Conservation (phyloP, 345 rosid species). For the Abelmoschus esculentus region DNA sequence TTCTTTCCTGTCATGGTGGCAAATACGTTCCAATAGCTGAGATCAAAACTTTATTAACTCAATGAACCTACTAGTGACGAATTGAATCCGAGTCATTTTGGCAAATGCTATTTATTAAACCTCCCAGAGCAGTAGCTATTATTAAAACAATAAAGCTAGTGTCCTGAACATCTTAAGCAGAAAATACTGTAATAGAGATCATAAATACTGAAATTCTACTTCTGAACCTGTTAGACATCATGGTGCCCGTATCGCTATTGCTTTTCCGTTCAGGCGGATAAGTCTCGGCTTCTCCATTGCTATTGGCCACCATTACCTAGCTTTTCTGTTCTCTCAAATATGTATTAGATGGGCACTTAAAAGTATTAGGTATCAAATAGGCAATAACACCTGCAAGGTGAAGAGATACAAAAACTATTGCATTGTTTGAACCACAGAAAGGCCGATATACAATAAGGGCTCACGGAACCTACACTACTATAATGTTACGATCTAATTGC, state of each 20-base stretch:
- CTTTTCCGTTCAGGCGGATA: neutral
- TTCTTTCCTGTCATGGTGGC: no score
- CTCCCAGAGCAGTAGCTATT: no score
- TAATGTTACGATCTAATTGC: conserved; percentile 24
- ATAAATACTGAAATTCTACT: neutral
- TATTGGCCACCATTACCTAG: neutral
- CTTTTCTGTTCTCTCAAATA: neutral
- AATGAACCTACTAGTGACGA: no score
- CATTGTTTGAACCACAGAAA: conserved; percentile 21
- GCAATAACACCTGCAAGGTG: conserved; percentile 17
- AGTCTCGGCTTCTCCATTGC: no score
- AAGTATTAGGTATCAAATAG: neutral
- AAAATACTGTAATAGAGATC: neutral
- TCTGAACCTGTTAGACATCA: neutral
- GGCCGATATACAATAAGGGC: conserved; percentile 21
- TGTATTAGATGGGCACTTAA: neutral
- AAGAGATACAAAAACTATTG: conserved; percentile 18
- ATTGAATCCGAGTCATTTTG: no score
- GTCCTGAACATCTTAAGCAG: no score
- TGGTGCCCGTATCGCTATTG: neutral
- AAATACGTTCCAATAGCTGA: no score
- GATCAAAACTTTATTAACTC: no score
- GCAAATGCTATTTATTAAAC: no score
- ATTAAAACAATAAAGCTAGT: no score
- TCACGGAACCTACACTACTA: conserved; percentile 28